phyloP scores from a whole-genome alignment of 768 basidiomycete species.

The Amanita molliuscula region DNA sequence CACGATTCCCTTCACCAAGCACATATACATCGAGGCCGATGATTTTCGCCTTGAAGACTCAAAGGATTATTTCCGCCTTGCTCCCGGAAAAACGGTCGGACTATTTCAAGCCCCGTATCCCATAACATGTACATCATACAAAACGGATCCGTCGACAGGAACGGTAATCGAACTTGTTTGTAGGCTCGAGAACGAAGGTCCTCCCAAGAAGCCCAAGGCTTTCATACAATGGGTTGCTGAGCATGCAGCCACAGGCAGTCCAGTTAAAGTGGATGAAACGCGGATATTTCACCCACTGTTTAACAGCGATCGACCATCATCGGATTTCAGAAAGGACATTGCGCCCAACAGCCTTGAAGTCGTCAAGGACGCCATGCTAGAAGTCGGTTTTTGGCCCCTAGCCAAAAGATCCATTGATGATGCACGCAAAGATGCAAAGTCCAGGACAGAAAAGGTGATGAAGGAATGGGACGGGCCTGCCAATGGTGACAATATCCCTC shows the following conservation, averaged over 20 bases:
- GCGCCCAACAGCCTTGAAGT: constrained; percentile 75
- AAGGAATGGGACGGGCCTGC: constrained; percentile 21
- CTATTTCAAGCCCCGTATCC: constrained; percentile 89
- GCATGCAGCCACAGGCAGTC: constrained; percentile 66
- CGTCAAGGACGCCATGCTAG: constrained; percentile 73
- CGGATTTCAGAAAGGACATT: constrained; percentile 78
- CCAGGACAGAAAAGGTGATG: constrained; percentile 50
- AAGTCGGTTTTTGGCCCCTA: constrained; percentile 82
- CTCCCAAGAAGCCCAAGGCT: constrained; percentile 74
- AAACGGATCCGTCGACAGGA: constrained; percentile 62
- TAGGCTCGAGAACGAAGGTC: constrained; percentile 60
- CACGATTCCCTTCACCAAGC: constrained; percentile 76
- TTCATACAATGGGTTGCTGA: constrained; percentile 98
- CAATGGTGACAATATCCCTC: constrained; percentile 47
- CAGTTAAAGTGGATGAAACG: constrained; percentile 80
- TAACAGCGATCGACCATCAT: constrained; percentile 84
- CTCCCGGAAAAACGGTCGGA: constrained; percentile 96
- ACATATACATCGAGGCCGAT: constrained; percentile 84
- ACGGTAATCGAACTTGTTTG: constrained; percentile 73
- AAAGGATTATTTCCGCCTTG: constrained; percentile 93
- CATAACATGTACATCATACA: constrained; percentile 88
- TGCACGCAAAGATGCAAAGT: constrained; percentile 56
- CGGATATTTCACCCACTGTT: constrained; percentile 90
- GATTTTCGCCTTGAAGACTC: constrained; percentile 92
- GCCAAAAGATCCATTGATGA: constrained; percentile 56